These are phyloP conservation scores for Sporisorium iseilematis-ciliati DNA, from an alignment of 1,284 basidiomycete species.

Conservation along the genomic window DNA sequence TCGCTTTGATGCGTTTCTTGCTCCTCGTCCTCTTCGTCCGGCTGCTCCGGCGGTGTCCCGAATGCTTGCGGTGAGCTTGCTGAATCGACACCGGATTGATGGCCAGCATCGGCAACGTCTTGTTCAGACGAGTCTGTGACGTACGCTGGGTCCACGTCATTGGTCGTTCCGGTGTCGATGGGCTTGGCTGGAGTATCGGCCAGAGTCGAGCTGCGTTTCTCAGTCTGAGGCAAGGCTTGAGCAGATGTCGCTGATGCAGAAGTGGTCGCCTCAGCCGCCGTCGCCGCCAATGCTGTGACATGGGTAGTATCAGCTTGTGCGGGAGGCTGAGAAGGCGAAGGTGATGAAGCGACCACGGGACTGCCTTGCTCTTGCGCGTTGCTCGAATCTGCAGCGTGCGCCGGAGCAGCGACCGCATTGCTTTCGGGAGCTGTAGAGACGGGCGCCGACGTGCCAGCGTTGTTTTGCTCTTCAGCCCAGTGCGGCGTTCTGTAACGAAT, in stretches of 20 bases:
- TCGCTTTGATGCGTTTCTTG: no score
- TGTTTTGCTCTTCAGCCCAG: background rate
- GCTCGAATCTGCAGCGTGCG: background rate
- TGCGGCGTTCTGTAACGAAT: background rate
- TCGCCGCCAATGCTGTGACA: no score
- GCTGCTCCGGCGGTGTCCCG: constrained; percentile 27
- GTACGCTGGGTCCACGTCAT: background rate
- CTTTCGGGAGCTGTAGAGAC: background rate
- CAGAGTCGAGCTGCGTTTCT: background rate
- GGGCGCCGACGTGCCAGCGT: background rate
- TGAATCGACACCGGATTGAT: constrained; percentile 8
- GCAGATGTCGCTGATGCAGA: background rate
- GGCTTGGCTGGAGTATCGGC: background rate
- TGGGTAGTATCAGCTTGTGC: background rate
- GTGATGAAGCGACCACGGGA: background rate
- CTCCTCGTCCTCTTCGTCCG: constrained; percentile 1
- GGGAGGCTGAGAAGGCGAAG: background rate
- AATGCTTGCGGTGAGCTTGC: constrained; percentile 27
- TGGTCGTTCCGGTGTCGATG: background rate
- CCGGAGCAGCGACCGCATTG: background rate
- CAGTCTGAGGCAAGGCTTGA: background rate
- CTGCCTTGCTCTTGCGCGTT: background rate
- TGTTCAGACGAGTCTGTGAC: background rate
- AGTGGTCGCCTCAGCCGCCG: background rate
- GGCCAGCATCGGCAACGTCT: background rate